Percentiles rank a stretch among this genome's conserved stretches.
phyloP scores from a whole-genome alignment of 192 early-diverging fungal species.

The Backusella morwellensis region DNA sequence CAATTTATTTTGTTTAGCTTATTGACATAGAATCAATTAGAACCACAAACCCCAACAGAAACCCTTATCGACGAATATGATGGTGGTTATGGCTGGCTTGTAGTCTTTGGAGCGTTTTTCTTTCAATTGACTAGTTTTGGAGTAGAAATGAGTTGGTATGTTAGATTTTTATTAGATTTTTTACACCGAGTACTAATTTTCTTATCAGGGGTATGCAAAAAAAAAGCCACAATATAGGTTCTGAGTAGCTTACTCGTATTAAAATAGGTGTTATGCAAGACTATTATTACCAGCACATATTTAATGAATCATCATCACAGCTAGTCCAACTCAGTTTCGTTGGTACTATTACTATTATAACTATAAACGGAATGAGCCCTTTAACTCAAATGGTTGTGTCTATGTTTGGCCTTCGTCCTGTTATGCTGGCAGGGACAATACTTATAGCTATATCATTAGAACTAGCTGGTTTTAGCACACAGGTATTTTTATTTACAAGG shows the following conservation, averaged over 20 bases:
- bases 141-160: slow-evolving; percentile 9
- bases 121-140: slow-evolving; percentile 26
- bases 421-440: slow-evolving; percentile 13
- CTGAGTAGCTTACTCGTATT: background rate
- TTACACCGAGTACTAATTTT: background rate
- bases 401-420: slow-evolving; percentile 5
- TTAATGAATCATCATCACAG: slow-evolving; percentile 10
- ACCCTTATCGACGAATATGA: slow-evolving; percentile 7
- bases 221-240: background rate
- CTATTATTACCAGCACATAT: slow-evolving; percentile 26
- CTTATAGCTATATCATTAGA: slow-evolving; percentile 9
- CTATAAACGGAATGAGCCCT: slow-evolving; percentile 22
- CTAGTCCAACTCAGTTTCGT: slow-evolving; percentile 25
- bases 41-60: background rate
- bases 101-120: slow-evolving; percentile 40
- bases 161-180: background rate
- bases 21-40: background rate
- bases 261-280: slow-evolving; percentile 31
- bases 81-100: slow-evolving; percentile 40
- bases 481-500: background rate
- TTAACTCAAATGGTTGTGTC: slow-evolving; percentile 19
- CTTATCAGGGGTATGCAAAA: background rate
- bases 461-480: slow-evolving; percentile 18
- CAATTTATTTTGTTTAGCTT: background rate
- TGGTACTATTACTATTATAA: slow-evolving; percentile 13